phyloP scores from a whole-genome alignment of 257 asterid genomes.

The Primulina tabacum region DNA sequence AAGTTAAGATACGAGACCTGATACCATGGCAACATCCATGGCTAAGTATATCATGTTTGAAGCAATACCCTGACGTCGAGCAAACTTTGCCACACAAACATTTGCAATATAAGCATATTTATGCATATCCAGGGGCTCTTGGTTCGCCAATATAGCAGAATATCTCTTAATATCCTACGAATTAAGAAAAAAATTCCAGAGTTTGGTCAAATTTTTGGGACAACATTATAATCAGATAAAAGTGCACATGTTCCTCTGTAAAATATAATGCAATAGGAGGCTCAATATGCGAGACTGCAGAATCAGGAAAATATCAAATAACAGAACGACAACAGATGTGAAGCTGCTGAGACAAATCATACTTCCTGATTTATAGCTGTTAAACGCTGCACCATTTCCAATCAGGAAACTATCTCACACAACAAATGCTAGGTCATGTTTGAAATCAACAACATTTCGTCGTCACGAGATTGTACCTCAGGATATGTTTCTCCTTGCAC shows the following conservation, averaged over 20 bases:
- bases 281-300: slow-evolving; percentile 1
- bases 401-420: slow-evolving; percentile 11
- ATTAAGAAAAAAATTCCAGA: slow-evolving; percentile 7
- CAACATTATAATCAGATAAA: background rate
- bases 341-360: slow-evolving; percentile 7
- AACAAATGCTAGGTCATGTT: background rate
- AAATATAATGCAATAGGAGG: background rate
- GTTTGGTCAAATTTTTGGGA: slow-evolving; percentile 8
- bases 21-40: slow-evolving; percentile 50
- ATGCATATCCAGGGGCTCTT: slow-evolving; percentile 57
- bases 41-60: slow-evolving; percentile 77
- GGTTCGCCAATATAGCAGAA: slow-evolving; percentile 56
- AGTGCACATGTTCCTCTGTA: slow-evolving; percentile 2
- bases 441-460: slow-evolving; percentile 21
- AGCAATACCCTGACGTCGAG: slow-evolving; percentile 93
- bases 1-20: slow-evolving; percentile 44
- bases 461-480: slow-evolving; percentile 54
- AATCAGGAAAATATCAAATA: background rate
- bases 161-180: slow-evolving; percentile 60
- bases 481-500: slow-evolving; percentile 78
- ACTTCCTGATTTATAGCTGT: background rate
- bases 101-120: slow-evolving; percentile 86
- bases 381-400: slow-evolving; percentile 14
- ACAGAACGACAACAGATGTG: slow-evolving; percentile 1
- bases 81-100: slow-evolving; percentile 83